These are phyloP conservation scores for Garcileccinum viscosum DNA, from an alignment of 1,284 basidiomycete genomes.

Conservation along the genomic window DNA sequence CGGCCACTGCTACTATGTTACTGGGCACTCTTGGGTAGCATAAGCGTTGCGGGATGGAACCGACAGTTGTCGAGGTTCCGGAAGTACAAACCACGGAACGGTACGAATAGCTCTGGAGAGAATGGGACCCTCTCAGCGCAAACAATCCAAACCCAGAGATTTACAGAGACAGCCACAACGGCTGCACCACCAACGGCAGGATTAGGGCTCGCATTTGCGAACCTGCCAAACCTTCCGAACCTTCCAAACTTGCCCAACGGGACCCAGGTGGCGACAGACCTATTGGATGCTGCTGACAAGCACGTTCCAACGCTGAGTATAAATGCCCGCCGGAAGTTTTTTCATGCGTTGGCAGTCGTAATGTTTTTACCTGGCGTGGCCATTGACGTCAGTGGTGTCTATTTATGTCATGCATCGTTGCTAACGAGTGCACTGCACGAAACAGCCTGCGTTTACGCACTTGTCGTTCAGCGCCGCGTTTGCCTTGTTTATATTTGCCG, in stretches of 20 bases:
- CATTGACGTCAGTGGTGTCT: conserved; percentile 76
- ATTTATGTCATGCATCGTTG: conserved; percentile 18
- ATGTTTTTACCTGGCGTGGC: conserved; percentile 97
- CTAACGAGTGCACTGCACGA: conserved; percentile 20
- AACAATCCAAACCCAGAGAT: conserved; percentile 30
- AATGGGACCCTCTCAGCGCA: conserved; percentile 38
- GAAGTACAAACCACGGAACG: conserved; percentile 61
- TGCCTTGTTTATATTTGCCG: conserved; percentile 91
- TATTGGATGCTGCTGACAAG: conserved; percentile 87
- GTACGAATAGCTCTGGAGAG: conserved; percentile 39
- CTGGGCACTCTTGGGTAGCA: conserved; percentile 81
- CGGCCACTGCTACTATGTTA: conserved; percentile 82
- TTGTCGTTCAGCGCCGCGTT: conserved; percentile 93
- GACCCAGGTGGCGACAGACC: conserved; percentile 75
- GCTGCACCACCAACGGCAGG: conserved; percentile 20
- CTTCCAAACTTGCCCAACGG: conserved; percentile 59
- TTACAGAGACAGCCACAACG: conserved; percentile 7
- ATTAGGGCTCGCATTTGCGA: conserved; percentile 56
- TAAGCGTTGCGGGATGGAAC: conserved; percentile 94
- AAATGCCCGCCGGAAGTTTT: conserved; percentile 97
- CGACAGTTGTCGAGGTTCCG: conserved; percentile 82
- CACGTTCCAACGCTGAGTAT: conserved; percentile 87
- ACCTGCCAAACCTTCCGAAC: conserved; percentile 58
- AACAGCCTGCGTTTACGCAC: conserved; percentile 93
- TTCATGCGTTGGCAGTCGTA: conserved; percentile 93